Conservation (phyloP, 345 rosid genomes). For the Salix viminalis region DNA sequence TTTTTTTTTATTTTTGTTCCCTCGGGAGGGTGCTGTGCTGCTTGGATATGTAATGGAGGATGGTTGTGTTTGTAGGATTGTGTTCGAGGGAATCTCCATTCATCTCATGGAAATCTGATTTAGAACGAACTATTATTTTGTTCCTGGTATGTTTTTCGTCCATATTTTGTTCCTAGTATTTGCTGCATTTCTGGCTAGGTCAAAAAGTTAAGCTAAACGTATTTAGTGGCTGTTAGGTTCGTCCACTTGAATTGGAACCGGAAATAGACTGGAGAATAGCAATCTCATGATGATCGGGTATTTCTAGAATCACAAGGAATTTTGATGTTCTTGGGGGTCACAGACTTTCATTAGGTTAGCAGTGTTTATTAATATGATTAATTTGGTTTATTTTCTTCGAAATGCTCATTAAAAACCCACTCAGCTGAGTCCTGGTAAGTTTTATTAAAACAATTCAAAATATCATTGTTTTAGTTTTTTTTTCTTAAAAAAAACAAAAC, state of each 20-base stretch:
- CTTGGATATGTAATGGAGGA: background rate
- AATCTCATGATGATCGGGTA: too few species aligned
- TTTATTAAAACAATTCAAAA: too few species aligned
- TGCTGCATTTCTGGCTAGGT: too few species aligned
- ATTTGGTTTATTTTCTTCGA: too few species aligned
- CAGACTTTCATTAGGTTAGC: background rate
- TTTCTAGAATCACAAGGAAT: background rate
- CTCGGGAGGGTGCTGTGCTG: background rate
- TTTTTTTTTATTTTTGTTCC: background rate
- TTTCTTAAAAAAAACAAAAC: too few species aligned
- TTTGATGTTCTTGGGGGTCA: background rate
- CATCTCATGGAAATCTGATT: constrained; percentile 10
- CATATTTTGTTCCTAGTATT: background rate
- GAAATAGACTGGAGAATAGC: too few species aligned
- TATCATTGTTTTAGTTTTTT: too few species aligned
- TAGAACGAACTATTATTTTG: background rate
- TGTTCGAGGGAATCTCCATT: constrained; percentile 2
- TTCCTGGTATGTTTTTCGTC: background rate
- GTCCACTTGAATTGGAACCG: too few species aligned
- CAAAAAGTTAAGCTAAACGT: too few species aligned
- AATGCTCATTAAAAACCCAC: too few species aligned
- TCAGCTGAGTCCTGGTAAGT: too few species aligned
- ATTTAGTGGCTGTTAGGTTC: too few species aligned
- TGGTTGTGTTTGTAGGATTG: background rate
- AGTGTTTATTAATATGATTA: background rate